phyloP scores from a whole-genome alignment of 1,139 yeast species.

The Pichia sp. region DNA sequence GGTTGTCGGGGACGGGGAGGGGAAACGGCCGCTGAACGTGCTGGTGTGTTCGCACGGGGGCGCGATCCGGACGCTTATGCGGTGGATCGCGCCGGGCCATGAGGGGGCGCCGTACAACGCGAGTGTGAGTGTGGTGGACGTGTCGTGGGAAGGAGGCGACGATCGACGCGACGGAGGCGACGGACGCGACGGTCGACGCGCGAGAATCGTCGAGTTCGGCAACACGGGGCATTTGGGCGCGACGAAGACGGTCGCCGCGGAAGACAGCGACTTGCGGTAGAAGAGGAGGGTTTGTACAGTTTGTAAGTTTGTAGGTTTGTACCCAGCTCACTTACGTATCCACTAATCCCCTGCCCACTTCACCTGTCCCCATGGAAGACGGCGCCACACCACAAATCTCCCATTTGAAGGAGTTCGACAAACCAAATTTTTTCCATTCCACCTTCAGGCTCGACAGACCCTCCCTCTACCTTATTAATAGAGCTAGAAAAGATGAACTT shows the following conservation, averaged over 20 bases:
- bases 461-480: constrained; percentile 65
- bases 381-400: constrained; percentile 5
- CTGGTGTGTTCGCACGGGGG: constrained; percentile 83
- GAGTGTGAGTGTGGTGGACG: constrained; percentile 60
- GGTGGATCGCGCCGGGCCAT: too few relatives aligned
- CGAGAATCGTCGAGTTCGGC: not conserved
- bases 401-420: constrained; percentile 42
- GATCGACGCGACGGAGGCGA: too few relatives aligned
- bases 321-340: too few relatives aligned
- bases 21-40: constrained; percentile 39
- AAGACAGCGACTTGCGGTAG: too few relatives aligned
- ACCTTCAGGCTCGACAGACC: constrained; percentile 71
- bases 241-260: constrained; percentile 27
- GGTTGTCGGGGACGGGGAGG: constrained; percentile 30
- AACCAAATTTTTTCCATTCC: constrained; percentile 47
- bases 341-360: not conserved
- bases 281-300: not conserved
- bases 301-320: not conserved
- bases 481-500: constrained; percentile 50
- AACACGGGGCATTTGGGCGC: constrained; percentile 42
- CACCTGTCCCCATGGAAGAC: not conserved
- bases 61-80: constrained; percentile 58
- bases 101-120: constrained; percentile 64
- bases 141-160: too few relatives aligned
- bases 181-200: too few relatives aligned